phyloP scores from a whole-genome alignment of 495 filamentous ascomycete species.

The Recurvomyces mirabilis region DNA sequence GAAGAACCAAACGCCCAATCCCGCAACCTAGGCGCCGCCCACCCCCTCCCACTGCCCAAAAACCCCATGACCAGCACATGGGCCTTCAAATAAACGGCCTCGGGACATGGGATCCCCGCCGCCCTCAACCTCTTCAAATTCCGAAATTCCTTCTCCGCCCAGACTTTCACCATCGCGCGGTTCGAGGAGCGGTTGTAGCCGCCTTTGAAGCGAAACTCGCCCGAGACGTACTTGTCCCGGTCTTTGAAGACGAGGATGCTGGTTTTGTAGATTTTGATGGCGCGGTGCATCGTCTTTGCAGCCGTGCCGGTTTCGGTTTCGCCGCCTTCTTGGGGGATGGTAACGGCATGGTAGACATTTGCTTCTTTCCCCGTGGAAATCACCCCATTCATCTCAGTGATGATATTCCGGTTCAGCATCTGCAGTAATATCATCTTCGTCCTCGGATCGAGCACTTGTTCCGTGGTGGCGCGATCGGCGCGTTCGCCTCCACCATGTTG shows the following conservation, averaged over 20 bases:
- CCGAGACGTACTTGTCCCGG: constrained; percentile 83
- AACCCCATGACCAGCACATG: constrained; percentile 93
- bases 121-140: constrained; percentile 74
- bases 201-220: constrained; percentile 71
- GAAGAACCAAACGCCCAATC: constrained; percentile 48
- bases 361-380: constrained; percentile 94
- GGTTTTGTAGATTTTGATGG: constrained; percentile 98
- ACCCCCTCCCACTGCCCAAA: constrained; percentile 74
- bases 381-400: constrained; percentile 81
- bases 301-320: constrained; percentile 21
- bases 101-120: constrained; percentile 80
- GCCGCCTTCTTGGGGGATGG: constrained; percentile 29
- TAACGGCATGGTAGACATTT: constrained; percentile 82
- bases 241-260: constrained; percentile 95
- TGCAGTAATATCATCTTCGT: constrained; percentile 92
- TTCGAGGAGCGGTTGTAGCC: constrained; percentile 88
- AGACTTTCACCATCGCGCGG: constrained; percentile 90
- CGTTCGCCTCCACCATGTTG: constrained; percentile 55
- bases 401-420: constrained; percentile 76
- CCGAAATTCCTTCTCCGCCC: constrained; percentile 97
- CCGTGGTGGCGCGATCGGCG: constrained; percentile 81
- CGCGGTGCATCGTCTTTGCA: constrained; percentile 47
- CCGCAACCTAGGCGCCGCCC: constrained; percentile 71
- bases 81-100: constrained; percentile 73
- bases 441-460: constrained; percentile 85